Evolutionary conservation across 306 rosid genomes (phyloP), one percentile per base, ranked within the genome.

Genomic region (Delonix regia): DNA sequence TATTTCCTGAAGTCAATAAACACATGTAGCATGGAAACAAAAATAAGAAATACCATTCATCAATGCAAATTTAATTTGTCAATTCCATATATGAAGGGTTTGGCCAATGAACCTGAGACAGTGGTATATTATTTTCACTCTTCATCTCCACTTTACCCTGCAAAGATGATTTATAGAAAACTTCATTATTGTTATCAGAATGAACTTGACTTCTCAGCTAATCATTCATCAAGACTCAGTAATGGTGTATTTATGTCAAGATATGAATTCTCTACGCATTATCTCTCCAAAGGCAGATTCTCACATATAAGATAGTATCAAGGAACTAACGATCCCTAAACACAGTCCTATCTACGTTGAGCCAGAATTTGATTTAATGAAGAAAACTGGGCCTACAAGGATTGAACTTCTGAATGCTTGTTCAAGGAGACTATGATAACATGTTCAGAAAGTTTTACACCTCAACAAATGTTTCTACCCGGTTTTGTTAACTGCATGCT

Each of bases 71-170:
- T 25, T 42, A 66, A 49, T 57, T 41, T 64, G 15, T n/a, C 14
- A 48, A 5, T 68, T 49, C 42, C 12, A 27, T 34, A 39, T 66
- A 15, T 19, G 2, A 59, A 69, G 71, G 19, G 69, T 49, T 73
- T 57, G 42, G 18, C 74, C 61, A 19, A 51, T 60, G n/a, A 30
- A 88, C 89, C 92, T 80, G 87, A 67, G 73, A 62, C 87, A 80
- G 65, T 67, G 78, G 68, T 47, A 27, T 69, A 66, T 51, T 39
- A 39, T 68, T 81, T 79, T 77, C 82, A 78, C 39, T 7, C 12
- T 76, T 75, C 57, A 51, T 62, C 74, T 73, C 74, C 73, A 80
- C 28, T 60, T 85, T 87, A 36, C 78, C 88, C 93, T 83, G 83
- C 38, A 66, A 78, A 36, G 28, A n/a, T 27, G 22, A 6, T 15